These are phyloP conservation scores for Blastocrithidia nonstop DNA, from an alignment of 208 protist genomes.

Conservation along the genomic window DNA sequence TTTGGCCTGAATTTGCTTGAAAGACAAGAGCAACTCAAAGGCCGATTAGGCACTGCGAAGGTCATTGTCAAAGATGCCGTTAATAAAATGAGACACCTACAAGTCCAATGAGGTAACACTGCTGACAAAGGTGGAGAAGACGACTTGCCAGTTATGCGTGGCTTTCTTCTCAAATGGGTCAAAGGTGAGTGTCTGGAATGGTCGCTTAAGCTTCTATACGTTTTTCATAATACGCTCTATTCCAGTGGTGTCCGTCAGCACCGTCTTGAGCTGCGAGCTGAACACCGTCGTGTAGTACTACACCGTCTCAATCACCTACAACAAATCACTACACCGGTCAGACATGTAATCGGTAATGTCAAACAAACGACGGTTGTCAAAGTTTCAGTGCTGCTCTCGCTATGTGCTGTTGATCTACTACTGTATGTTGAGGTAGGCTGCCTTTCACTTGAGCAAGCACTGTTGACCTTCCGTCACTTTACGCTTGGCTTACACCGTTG, in stretches of 20 bases:
- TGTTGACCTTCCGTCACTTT: conserved; percentile 86
- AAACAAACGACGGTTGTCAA: conserved; percentile 94
- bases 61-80: conserved; percentile 94
- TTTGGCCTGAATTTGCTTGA: conserved; percentile 87
- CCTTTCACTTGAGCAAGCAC: conserved; percentile 91
- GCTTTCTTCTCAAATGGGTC: conserved; percentile 92
- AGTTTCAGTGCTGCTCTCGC: conserved; percentile 95
- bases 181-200: conserved; percentile 92
- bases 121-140: conserved; percentile 88
- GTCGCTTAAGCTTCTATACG: conserved; percentile 89
- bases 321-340: conserved; percentile 89
- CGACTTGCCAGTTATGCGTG: conserved; percentile 83
- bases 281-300: conserved; percentile 95
- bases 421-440: conserved; percentile 85
- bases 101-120: conserved; percentile 89
- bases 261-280: conserved; percentile 91
- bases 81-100: conserved; percentile 91
- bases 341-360: conserved; percentile 96
- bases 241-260: conserved; percentile 90
- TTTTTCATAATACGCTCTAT: conserved; percentile 92
- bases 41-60: conserved; percentile 94
- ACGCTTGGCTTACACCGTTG: conserved; percentile 46
- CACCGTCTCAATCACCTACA: conserved; percentile 88
- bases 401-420: conserved; percentile 93
- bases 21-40: conserved; percentile 95